These are phyloP conservation scores for Cubamyces lactineus DNA, from an alignment of 768 basidiomycete species.

Conservation along the genomic window DNA sequence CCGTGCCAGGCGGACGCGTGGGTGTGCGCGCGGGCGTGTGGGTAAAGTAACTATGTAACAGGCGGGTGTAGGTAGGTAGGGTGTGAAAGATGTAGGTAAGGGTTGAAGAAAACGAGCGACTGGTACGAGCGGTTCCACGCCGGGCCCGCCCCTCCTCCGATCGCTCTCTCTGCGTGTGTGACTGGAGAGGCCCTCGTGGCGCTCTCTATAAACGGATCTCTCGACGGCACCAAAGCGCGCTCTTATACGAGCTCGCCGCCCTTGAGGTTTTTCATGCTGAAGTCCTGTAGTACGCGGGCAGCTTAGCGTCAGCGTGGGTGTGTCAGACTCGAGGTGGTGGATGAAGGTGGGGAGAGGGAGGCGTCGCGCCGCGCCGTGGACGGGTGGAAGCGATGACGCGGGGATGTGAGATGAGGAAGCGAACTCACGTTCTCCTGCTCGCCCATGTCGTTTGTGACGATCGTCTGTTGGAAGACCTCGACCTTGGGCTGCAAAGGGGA, in stretches of 20 bases:
- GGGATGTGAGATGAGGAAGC: not conserved
- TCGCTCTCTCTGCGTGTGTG: not conserved
- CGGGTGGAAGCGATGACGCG: not conserved
- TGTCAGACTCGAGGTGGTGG: not conserved
- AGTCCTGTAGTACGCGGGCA: slow-evolving; percentile 3
- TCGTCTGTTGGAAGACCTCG: slow-evolving; percentile 17
- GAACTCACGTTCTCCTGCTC: slow-evolving; percentile 9
- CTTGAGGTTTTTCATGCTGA: slow-evolving; percentile 15
- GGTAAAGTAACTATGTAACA: too few species aligned
- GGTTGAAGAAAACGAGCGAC: not conserved
- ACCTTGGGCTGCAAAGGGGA: slow-evolving; percentile 6
- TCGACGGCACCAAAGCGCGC: not conserved
- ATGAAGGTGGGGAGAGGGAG: not conserved
- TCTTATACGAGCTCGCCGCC: slow-evolving; percentile 18
- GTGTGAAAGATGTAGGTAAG: not conserved
- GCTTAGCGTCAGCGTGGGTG: not conserved
- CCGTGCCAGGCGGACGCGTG: too few species aligned
- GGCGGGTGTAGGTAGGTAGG: not conserved
- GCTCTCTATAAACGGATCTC: not conserved
- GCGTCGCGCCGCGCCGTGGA: too few species aligned
- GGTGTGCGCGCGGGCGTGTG: too few species aligned
- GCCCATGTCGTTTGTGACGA: slow-evolving; percentile 15
- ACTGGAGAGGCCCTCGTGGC: not conserved
- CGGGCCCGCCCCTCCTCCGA: not conserved
- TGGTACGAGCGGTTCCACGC: not conserved